Evolutionary conservation across 129 eudicot genomes (phyloP).

Genomic region (Silybum marianum): DNA sequence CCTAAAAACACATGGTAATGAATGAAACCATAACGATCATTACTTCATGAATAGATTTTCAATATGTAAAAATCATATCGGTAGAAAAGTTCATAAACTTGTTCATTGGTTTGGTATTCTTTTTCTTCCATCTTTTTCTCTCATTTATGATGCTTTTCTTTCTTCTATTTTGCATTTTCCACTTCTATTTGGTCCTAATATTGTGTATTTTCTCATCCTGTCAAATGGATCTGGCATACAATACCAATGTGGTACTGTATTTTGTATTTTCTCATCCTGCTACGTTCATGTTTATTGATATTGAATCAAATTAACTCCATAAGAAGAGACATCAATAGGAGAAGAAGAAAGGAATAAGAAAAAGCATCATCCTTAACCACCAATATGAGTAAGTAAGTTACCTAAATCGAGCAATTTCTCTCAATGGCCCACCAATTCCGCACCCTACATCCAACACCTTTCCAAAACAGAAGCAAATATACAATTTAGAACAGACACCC

Average conservation of each 20-base stretch:
- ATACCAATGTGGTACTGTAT: not conserved
- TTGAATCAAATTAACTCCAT: not conserved
- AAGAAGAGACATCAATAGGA: not conserved
- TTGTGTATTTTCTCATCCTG: no score
- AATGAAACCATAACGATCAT: not conserved
- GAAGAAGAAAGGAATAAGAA: not conserved
- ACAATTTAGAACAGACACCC: constrained; percentile 10
- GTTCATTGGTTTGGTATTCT: not conserved
- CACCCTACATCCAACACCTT: constrained; percentile 98
- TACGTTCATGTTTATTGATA: not conserved
- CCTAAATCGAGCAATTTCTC: constrained; percentile 98
- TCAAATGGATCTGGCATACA: no score
- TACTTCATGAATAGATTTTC: not conserved
- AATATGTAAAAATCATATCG: not conserved
- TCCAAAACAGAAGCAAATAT: constrained; percentile 5
- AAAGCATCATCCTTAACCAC: not conserved
- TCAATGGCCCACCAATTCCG: constrained; percentile 95
- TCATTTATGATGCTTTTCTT: not conserved
- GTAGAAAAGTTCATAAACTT: not conserved
- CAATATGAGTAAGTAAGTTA: constrained; percentile 14
- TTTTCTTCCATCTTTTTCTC: not conserved
- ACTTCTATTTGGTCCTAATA: not conserved
- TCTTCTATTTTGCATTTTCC: not conserved
- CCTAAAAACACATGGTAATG: not conserved
- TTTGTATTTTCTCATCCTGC: constrained; percentile 4